A percentile compares a stretch with the other conserved stretches of the same genome.
Evolutionary conservation across 1,284 basidiomycete species (phyloP).

Genomic region (Vanrija pseudolonga): DNA sequence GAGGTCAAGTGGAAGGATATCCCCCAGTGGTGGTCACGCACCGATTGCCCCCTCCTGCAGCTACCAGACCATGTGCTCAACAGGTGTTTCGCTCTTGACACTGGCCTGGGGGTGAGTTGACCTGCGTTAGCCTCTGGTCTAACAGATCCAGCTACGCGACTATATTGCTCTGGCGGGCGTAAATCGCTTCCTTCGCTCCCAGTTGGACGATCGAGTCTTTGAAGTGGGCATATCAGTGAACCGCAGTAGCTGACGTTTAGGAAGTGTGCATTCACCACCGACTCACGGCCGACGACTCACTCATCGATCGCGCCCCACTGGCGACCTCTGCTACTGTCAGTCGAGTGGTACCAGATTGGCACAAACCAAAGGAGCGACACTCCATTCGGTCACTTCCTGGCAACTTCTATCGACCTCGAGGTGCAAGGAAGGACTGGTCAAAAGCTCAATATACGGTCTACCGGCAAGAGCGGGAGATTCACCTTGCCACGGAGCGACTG

Average conservation of each 20-base stretch:
- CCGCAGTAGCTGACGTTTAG: not conserved
- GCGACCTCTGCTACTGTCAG: not conserved
- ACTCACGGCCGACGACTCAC: not conserved
- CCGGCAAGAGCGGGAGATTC: slow-evolving; percentile 15
- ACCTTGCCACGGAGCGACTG: not conserved
- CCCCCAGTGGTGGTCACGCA: slow-evolving; percentile 21
- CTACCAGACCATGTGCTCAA: slow-evolving; percentile 9
- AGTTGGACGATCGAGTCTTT: not conserved
- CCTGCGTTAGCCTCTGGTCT: not conserved
- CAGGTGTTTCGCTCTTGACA: slow-evolving; percentile 4
- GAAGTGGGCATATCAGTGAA: not conserved
- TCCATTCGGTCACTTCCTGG: not conserved
- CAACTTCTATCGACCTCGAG: slow-evolving; percentile 20
- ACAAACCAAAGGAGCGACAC: not conserved
- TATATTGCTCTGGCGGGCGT: slow-evolving; percentile 32
- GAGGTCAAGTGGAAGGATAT: slow-evolving; percentile 23
- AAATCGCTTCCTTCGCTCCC: slow-evolving; percentile 17
- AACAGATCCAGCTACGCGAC: slow-evolving; percentile 20
- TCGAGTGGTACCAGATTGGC: not conserved
- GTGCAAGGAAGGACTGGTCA: slow-evolving; percentile 16
- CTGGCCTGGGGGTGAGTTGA: slow-evolving; percentile 16
- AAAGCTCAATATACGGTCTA: slow-evolving; percentile 24
- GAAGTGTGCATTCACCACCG: slow-evolving; percentile 1
- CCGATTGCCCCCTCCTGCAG: slow-evolving; percentile 17
- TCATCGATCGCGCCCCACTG: too few species aligned